Percentiles rank a stretch among this genome's conserved stretches.
Evolutionary conservation across 169 alveolate genomes (phyloP).

Genomic region (Toxoplasma gondii): DNA sequence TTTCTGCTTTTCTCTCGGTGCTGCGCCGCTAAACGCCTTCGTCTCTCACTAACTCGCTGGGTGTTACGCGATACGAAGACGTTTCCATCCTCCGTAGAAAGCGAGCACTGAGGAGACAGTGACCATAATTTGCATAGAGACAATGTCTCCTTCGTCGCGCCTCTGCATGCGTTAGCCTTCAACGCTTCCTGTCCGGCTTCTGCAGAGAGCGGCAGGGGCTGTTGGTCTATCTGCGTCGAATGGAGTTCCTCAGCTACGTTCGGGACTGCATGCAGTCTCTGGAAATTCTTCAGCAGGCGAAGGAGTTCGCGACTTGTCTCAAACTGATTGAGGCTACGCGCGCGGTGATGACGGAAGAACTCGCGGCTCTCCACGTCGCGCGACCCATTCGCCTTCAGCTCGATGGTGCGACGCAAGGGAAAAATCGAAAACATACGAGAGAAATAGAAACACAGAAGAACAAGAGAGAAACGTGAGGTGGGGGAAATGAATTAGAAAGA

Average conservation of each 20-base stretch:
- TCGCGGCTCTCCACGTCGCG: not conserved
- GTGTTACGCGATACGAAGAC: no score
- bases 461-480: no score
- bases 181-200: not conserved
- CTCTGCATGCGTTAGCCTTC: not conserved
- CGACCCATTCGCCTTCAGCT: slow-evolving; percentile 25
- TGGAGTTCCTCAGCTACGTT: slow-evolving; percentile 14
- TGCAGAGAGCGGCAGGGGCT: slow-evolving; percentile 34
- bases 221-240: not conserved
- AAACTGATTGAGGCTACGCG: slow-evolving; percentile 15
- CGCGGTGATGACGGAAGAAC: not conserved
- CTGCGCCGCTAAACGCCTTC: no score
- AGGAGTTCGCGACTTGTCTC: slow-evolving; percentile 1
- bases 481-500: no score
- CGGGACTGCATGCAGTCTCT: slow-evolving; percentile 28
- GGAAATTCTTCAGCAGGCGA: slow-evolving; percentile 5
- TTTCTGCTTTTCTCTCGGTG: not conserved
- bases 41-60: no score
- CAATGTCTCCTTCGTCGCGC: no score
- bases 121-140: no score
- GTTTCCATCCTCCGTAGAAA: no score
- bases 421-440: no score
- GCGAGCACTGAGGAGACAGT: no score
- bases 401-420: not conserved
- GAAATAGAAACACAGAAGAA: no score